Conservation (phyloP, 768 basidiomycete species). For the Russula ochroleuca region DNA sequence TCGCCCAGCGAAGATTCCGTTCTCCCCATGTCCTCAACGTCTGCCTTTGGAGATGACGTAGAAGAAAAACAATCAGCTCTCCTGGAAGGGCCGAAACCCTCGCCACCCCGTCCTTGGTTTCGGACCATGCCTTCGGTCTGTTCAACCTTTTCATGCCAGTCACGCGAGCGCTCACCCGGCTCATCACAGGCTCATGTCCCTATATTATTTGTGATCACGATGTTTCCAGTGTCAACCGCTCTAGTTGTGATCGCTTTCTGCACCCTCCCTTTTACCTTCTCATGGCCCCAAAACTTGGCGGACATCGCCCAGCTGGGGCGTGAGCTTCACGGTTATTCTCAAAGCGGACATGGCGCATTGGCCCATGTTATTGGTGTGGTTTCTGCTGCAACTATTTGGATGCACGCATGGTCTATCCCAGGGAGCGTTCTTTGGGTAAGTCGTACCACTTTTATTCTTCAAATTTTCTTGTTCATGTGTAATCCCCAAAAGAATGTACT, state of each 20-base stretch:
- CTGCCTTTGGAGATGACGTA: conserved; percentile 12
- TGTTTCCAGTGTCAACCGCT: conserved; percentile 65
- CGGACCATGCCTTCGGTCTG: conserved; percentile 22
- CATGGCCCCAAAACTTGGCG: conserved; percentile 70
- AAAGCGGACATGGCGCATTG: conserved; percentile 57
- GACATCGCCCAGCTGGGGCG: conserved; percentile 73
- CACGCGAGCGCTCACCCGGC: conserved; percentile 27
- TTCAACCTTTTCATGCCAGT: conserved; percentile 10
- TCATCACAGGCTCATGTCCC: conserved; percentile 49
- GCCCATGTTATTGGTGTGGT: conserved; percentile 81
- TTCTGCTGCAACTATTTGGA: conserved; percentile 84
- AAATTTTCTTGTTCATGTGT: neutral
- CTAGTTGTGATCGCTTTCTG: conserved; percentile 44
- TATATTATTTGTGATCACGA: conserved; percentile 62
- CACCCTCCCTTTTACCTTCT: conserved; percentile 63
- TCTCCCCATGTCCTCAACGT: conserved; percentile 21
- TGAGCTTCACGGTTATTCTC: conserved; percentile 74
- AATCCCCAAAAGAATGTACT: conserved; percentile 66
- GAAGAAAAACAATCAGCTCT: conserved; percentile 10
- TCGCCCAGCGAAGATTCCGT: conserved; percentile 38
- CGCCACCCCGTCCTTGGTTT: conserved; percentile 21
- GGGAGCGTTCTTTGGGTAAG: conserved; percentile 88
- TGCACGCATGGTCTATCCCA: conserved; percentile 96
- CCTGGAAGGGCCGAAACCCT: neutral
- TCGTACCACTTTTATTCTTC: conserved; percentile 23